Evolutionary conservation across 2,329 filamentous ascomycete species (phyloP).

Genomic region (Septoria petroselini): DNA sequence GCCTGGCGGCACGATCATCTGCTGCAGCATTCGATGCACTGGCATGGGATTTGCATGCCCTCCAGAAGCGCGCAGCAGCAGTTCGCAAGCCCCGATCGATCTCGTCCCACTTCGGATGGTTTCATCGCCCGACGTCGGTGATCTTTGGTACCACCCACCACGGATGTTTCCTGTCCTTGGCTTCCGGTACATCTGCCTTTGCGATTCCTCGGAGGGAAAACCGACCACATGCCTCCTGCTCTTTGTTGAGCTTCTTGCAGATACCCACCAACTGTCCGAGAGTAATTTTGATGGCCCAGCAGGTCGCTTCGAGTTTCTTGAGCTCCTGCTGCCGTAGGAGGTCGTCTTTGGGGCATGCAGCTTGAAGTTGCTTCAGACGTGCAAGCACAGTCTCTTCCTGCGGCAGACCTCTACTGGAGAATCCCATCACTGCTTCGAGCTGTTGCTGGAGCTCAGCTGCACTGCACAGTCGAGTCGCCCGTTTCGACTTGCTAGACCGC

Average conservation of each 20-base stretch:
- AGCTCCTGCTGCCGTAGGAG: conserved; percentile 23
- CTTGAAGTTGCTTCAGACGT: conserved; percentile 24
- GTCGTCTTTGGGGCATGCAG: neutral
- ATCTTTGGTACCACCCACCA: conserved; percentile 50
- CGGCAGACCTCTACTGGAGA: neutral
- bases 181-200: conserved; percentile 39
- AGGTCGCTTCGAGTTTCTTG: conserved; percentile 39
- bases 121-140: conserved; percentile 10
- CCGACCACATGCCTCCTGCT: conserved; percentile 1
- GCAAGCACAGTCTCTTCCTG: neutral
- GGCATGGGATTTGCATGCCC: neutral
- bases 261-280: conserved; percentile 25
- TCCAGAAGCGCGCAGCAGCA: neutral
- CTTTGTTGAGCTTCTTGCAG: conserved; percentile 26
- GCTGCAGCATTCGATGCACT: neutral
- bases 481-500: conserved; percentile 25
- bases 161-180: conserved; percentile 43
- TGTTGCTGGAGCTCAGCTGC: conserved; percentile 2
- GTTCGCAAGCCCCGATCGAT: neutral
- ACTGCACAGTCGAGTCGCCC: neutral
- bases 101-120: conserved; percentile 1
- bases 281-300: conserved; percentile 34
- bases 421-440: conserved; percentile 6
- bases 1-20: too few species aligned
- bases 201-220: conserved; percentile 25